A percentile compares a stretch with the other conserved stretches of the same genome.
These are phyloP conservation scores for Fusarium sp. DNA, from an alignment of 2,329 filamentous ascomycete genomes.

Conservation along the genomic window DNA sequence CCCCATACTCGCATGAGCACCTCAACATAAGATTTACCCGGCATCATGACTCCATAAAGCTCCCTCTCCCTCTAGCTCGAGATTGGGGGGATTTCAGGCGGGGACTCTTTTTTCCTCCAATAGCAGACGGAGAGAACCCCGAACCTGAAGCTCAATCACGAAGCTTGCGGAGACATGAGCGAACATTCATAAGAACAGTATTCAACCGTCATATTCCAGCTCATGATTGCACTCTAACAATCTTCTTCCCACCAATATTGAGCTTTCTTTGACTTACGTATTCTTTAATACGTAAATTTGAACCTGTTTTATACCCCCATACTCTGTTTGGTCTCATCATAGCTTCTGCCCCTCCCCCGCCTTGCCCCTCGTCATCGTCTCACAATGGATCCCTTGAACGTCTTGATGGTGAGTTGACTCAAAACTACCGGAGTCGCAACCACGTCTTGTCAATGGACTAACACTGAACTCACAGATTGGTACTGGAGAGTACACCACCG, in stretches of 20 bases:
- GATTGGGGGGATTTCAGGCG: constrained; percentile 45
- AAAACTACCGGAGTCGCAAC: neutral
- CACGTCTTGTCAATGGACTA: constrained; percentile 1
- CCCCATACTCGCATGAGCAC: constrained; percentile 33
- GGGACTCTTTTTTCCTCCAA: constrained; percentile 50
- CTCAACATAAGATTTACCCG: constrained; percentile 37
- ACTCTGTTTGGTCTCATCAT: constrained; percentile 32
- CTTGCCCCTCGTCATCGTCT: constrained; percentile 32
- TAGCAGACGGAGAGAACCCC: constrained; percentile 48
- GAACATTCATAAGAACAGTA: constrained; percentile 43
- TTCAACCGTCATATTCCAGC: constrained; percentile 28
- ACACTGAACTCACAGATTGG: constrained; percentile 72
- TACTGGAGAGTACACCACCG: constrained; percentile 97
- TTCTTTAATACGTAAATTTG: neutral
- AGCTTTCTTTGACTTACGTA: neutral
- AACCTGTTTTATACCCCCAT: constrained; percentile 12
- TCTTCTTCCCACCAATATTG: constrained; percentile 5
- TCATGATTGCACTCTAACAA: constrained; percentile 19
- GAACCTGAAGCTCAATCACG: constrained; percentile 30
- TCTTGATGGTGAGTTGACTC: constrained; percentile 72
- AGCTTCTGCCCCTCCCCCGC: constrained; percentile 44
- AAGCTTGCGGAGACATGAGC: constrained; percentile 43
- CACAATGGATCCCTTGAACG: constrained; percentile 73
- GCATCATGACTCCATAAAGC: constrained; percentile 42
- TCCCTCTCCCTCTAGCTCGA: constrained; percentile 19